A percentile compares a stretch with the other conserved stretches of the same genome.
Conservation (phyloP, 768 basidiomycete species). For the Gloeopeniophorella convolvens region DNA sequence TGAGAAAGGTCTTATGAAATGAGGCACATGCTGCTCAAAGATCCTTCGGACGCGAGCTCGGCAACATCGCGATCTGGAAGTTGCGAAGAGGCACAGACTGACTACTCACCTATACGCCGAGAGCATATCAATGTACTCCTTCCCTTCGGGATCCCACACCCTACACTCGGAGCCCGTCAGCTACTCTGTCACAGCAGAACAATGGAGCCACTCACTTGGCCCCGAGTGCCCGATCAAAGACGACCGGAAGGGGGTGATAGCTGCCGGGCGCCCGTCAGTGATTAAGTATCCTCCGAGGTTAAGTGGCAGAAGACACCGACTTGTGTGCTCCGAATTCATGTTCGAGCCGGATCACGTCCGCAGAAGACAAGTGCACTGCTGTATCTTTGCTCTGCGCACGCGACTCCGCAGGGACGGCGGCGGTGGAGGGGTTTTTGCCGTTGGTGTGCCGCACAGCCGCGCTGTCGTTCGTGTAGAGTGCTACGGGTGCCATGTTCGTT, state of each 20-base stretch:
- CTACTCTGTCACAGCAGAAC: slow-evolving; percentile 22
- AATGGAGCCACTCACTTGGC: slow-evolving; percentile 65
- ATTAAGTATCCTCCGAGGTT: background rate
- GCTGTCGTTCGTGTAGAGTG: slow-evolving; percentile 7
- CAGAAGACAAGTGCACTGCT: slow-evolving; percentile 42
- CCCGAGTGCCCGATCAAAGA: slow-evolving; percentile 86
- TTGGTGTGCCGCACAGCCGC: slow-evolving; percentile 7
- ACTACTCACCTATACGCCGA: slow-evolving; percentile 86
- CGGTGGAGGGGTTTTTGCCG: slow-evolving; percentile 16
- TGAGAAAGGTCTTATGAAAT: no score
- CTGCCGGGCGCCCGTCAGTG: slow-evolving; percentile 35
- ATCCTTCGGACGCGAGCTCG: no score
- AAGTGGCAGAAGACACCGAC: slow-evolving; percentile 45
- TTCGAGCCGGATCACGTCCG: slow-evolving; percentile 73
- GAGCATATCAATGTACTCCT: slow-evolving; percentile 96
- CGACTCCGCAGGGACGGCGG: background rate
- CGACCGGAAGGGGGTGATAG: slow-evolving; percentile 93
- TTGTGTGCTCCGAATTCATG: slow-evolving; percentile 83
- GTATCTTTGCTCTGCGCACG: background rate
- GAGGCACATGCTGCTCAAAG: no score
- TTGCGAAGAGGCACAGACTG: slow-evolving; percentile 10
- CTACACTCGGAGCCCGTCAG: slow-evolving; percentile 29
- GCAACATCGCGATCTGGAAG: background rate
- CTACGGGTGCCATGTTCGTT: slow-evolving; percentile 13
- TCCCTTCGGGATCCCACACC: slow-evolving; percentile 94